Evolutionary conservation across 2,329 filamentous ascomycete species (phyloP).

Genomic region (Aspergillus sp.): DNA sequence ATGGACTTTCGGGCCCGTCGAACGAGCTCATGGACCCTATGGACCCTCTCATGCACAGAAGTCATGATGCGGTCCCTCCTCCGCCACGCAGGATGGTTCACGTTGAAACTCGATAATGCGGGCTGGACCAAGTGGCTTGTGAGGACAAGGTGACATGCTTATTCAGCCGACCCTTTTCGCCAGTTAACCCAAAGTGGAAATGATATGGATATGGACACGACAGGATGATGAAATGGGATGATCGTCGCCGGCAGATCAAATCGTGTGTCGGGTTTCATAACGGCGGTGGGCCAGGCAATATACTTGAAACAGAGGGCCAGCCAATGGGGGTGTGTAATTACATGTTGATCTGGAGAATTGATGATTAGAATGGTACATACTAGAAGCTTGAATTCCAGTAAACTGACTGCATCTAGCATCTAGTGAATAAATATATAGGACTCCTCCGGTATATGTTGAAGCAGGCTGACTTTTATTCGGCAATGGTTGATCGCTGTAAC

Average conservation of each 20-base stretch:
- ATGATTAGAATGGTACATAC: no score
- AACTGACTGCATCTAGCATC: no score
- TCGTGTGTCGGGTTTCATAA: no score
- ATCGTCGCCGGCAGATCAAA: no score
- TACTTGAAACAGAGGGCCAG: neutral
- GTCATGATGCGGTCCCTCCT: conserved; percentile 5
- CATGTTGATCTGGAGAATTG: neutral
- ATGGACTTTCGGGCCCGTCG: neutral
- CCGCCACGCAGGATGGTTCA: neutral
- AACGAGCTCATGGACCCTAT: conserved; percentile 1
- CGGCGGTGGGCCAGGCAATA: neutral
- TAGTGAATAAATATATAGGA: no score
- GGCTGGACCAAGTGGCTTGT: neutral
- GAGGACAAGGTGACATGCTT: no score
- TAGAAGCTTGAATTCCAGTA: neutral
- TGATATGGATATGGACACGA: neutral
- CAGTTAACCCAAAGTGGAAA: neutral
- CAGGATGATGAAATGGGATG: neutral
- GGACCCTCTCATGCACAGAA: conserved; percentile 2
- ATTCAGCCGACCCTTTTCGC: no score
- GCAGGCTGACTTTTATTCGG: no score
- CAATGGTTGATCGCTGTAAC: no score
- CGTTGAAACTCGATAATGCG: neutral
- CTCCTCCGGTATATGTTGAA: no score
- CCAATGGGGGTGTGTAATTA: no score